Percentiles rank a stretch among this genome's conserved stretches.
These are phyloP conservation scores for Dipodascus geniculatus DNA, from an alignment of 805 yeast genomes.

Conservation along the genomic window DNA sequence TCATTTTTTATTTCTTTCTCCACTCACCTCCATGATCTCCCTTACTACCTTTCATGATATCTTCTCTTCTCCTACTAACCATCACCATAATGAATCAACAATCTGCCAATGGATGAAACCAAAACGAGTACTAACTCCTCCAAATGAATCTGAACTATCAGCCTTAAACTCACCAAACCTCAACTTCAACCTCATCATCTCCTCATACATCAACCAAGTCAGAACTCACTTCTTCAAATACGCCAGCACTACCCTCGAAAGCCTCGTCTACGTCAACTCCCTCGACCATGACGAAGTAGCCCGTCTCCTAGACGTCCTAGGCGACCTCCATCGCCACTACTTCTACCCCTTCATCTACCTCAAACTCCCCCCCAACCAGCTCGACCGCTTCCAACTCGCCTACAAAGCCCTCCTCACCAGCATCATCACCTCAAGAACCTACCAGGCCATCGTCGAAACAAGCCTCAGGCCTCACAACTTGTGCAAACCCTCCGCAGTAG, in stretches of 20 bases:
- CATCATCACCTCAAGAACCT: constrained; percentile 5
- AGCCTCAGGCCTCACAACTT: constrained; percentile 9
- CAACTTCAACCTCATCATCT: background rate
- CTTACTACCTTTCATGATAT: background rate
- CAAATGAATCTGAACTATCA: background rate
- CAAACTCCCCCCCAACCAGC: background rate
- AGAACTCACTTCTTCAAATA: background rate
- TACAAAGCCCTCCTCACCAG: constrained; percentile 16
- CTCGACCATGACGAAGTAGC: background rate
- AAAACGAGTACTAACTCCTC: background rate
- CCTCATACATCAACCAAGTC: background rate
- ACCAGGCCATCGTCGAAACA: constrained; percentile 6
- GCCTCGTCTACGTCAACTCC: background rate
- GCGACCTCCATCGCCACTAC: constrained; percentile 9
- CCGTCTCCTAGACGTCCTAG: background rate
- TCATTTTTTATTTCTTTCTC: too few relatives aligned
- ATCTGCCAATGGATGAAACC: background rate
- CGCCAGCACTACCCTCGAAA: background rate
- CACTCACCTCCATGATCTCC: background rate
- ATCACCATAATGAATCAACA: background rate
- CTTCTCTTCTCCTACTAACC: background rate
- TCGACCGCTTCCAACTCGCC: constrained; percentile 7
- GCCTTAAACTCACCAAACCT: background rate
- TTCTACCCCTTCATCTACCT: constrained; percentile 9
- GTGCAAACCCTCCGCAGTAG: background rate